Conservation (phyloP, 2,329 filamentous ascomycete genomes). For the Fusarium sp. region DNA sequence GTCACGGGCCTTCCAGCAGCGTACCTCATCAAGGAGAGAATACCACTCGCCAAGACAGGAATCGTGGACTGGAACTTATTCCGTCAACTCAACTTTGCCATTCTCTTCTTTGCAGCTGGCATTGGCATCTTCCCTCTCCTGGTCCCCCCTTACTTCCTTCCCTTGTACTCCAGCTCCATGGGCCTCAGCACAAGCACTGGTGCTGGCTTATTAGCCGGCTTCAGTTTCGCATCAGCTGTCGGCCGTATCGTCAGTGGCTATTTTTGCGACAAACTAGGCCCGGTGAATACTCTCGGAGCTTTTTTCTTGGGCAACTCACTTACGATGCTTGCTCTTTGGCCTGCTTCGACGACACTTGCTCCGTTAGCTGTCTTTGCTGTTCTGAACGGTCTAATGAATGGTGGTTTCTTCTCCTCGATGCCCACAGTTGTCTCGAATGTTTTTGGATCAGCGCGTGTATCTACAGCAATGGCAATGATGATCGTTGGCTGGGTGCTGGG, state of each 20-base stretch:
- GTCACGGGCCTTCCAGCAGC: constrained; percentile 67
- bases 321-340: constrained; percentile 72
- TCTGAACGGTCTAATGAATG: constrained; percentile 70
- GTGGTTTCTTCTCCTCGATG: constrained; percentile 73
- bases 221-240: constrained; percentile 70
- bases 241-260: constrained; percentile 67
- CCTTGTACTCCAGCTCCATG: constrained; percentile 66
- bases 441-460: constrained; percentile 66
- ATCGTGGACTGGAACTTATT: constrained; percentile 68
- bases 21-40: constrained; percentile 62
- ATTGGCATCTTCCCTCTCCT: constrained; percentile 70
- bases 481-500: constrained; percentile 70
- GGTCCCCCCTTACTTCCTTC: constrained; percentile 71
- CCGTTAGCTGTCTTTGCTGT: constrained; percentile 68
- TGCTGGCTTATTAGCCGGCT: constrained; percentile 69
- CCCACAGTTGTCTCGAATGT: constrained; percentile 71
- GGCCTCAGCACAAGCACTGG: constrained; percentile 64
- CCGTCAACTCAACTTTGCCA: constrained; percentile 61
- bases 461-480: constrained; percentile 71
- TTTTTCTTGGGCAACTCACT: constrained; percentile 64
- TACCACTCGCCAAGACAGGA: constrained; percentile 5
- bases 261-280: constrained; percentile 64
- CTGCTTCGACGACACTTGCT: constrained; percentile 64
- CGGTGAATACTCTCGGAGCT: constrained; percentile 65
- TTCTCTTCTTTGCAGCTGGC: constrained; percentile 65